Percentiles rank a stretch among this genome's conserved stretches.
Evolutionary conservation across 257 asterid genomes (phyloP).

Genomic region (Gentiana straminea): DNA sequence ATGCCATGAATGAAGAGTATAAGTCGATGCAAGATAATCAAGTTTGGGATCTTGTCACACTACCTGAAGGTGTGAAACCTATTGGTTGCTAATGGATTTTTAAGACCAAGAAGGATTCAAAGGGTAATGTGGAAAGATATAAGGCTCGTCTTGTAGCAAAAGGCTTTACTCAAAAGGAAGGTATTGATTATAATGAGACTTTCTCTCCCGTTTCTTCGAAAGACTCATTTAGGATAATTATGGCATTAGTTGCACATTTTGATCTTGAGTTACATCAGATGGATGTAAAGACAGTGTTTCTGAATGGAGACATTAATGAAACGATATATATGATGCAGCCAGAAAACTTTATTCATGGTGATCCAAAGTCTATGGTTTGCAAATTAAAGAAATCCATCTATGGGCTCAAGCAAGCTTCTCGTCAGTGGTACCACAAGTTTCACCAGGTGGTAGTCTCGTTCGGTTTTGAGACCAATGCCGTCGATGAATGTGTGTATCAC

Average conservation of each 20-base stretch:
- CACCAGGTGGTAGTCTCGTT: neutral
- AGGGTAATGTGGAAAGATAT: neutral
- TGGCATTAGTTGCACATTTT: neutral
- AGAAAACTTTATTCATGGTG: neutral
- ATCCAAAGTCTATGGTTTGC: conserved; percentile 1
- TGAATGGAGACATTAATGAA: neutral
- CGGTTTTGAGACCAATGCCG: no score
- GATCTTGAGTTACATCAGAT: neutral
- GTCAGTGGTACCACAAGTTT: no score
- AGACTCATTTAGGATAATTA: neutral
- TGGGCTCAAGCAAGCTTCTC: no score
- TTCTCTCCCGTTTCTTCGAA: neutral
- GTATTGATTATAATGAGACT: neutral
- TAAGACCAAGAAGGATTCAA: neutral
- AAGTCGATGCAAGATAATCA: neutral
- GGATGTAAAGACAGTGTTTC: neutral
- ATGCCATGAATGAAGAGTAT: neutral
- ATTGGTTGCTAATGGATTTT: neutral
- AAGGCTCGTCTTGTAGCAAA: neutral
- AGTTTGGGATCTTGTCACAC: neutral
- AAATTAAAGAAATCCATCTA: conserved; percentile 2
- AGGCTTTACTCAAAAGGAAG: neutral
- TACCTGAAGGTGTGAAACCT: neutral
- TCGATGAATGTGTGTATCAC: no score
- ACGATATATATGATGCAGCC: neutral